Evolutionary conservation across 441 rosid genomes (phyloP).

Genomic region (Erodium texanum): DNA sequence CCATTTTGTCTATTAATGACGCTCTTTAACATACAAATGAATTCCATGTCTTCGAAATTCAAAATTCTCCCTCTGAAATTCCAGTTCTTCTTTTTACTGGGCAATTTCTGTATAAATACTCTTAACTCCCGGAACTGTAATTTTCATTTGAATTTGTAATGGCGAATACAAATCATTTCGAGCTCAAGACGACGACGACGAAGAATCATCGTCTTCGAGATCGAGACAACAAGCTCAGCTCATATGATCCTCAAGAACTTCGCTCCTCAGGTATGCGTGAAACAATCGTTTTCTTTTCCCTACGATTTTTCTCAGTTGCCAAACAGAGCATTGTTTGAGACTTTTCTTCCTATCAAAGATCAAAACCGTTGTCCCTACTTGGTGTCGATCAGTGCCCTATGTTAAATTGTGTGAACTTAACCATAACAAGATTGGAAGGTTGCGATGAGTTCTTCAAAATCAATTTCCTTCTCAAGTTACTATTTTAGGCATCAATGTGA

Average conservation of each 20-base stretch:
- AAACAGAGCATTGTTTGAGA: background rate
- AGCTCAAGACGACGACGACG: background rate
- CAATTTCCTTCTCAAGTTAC: background rate
- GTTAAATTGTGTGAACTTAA: too few relatives aligned
- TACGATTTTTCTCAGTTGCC: constrained; percentile 11
- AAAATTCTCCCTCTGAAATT: background rate
- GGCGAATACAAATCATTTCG: background rate
- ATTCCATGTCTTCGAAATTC: background rate
- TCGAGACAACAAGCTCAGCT: background rate
- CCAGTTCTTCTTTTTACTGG: background rate
- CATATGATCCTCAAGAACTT: background rate
- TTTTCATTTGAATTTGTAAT: background rate
- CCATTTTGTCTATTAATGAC: background rate
- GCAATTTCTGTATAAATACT: background rate
- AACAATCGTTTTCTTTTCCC: background rate
- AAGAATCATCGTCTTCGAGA: constrained; percentile 4
- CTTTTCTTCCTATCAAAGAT: too few relatives aligned
- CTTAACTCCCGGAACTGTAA: background rate
- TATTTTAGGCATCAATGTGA: background rate
- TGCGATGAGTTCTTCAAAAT: background rate
- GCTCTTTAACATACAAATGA: background rate
- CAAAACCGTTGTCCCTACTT: background rate
- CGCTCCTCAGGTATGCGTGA: background rate
- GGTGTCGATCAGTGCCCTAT: too few relatives aligned
- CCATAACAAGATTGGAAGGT: background rate